Conservation (phyloP, 306 rosid genomes). For the Adenanthera pavonina region DNA sequence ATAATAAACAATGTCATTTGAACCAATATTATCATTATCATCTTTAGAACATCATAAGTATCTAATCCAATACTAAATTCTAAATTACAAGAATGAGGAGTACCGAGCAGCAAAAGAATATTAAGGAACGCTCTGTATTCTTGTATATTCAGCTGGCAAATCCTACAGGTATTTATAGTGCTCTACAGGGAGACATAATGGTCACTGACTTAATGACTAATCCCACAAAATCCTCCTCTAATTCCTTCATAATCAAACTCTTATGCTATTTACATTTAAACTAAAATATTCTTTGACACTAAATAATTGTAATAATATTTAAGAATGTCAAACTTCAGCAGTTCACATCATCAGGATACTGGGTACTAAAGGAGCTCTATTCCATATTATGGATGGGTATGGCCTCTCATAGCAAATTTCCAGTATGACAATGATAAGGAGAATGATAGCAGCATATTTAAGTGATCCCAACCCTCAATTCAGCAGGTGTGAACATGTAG, state of each 20-base stretch:
- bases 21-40: not conserved
- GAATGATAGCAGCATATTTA: conserved; percentile 25
- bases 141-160: not conserved
- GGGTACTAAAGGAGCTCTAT: conserved; percentile 13
- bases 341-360: conserved; percentile 16
- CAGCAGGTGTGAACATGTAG: conserved; percentile 83
- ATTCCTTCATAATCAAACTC: not conserved
- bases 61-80: not conserved
- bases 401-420: conserved; percentile 32
- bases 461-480: conserved; percentile 70
- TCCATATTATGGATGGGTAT: conserved; percentile 19
- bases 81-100: not conserved
- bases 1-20: not conserved
- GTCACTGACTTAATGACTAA: not conserved
- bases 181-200: not conserved
- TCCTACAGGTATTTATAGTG: not conserved
- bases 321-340: conserved; percentile 16
- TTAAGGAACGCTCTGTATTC: not conserved
- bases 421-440: conserved; percentile 21
- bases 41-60: conserved; percentile 5
- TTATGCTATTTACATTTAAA: not conserved
- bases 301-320: not conserved
- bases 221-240: not conserved
- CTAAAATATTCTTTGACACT: not conserved
- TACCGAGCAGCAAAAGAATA: not conserved